phyloP scores from a whole-genome alignment of 495 filamentous ascomycete species.

The Aspergillus wentii region DNA sequence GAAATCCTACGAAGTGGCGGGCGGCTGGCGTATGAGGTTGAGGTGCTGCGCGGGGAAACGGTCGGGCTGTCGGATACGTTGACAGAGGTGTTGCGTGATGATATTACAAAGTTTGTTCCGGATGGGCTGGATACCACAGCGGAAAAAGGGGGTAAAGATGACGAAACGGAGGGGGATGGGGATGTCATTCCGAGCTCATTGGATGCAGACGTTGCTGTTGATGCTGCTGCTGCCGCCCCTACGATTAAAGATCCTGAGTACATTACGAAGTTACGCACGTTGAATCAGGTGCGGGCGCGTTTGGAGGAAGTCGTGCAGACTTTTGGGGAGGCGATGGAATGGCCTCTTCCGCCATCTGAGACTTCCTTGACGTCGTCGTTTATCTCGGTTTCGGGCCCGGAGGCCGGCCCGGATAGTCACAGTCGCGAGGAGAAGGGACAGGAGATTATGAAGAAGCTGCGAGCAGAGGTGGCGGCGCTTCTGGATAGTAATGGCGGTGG shows the following conservation, averaged over 20 bases:
- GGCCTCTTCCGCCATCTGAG: constrained; percentile 79
- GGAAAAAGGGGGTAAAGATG: constrained; percentile 4
- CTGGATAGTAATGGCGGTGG: constrained; percentile 46
- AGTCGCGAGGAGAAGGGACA: constrained; percentile 76
- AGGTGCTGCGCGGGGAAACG: constrained; percentile 84
- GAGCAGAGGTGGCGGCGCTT: constrained; percentile 65
- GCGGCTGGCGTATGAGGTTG: constrained; percentile 89
- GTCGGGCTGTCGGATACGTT: constrained; percentile 71
- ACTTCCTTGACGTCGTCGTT: constrained; percentile 67
- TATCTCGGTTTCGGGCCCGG: constrained; percentile 75
- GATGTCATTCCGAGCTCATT: constrained; percentile 2
- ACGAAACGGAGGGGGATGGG: constrained; percentile 7
- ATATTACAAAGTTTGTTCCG: constrained; percentile 66
- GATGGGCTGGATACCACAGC: constrained; percentile 26
- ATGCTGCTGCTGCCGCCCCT: constrained; percentile 1
- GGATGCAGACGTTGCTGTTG: constrained; percentile 3
- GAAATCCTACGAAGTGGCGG: constrained; percentile 86
- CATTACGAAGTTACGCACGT: constrained; percentile 73
- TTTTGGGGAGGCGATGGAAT: constrained; percentile 92
- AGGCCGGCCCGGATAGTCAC: constrained; percentile 55
- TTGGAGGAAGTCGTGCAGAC: constrained; percentile 81
- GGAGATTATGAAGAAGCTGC: constrained; percentile 61
- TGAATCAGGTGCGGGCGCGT: constrained; percentile 73
- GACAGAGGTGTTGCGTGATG: constrained; percentile 61
- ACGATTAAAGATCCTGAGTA: constrained; percentile 54